Evolutionary conservation across 2,329 filamentous ascomycete species (phyloP).

Genomic region (Ophiostoma ips): DNA sequence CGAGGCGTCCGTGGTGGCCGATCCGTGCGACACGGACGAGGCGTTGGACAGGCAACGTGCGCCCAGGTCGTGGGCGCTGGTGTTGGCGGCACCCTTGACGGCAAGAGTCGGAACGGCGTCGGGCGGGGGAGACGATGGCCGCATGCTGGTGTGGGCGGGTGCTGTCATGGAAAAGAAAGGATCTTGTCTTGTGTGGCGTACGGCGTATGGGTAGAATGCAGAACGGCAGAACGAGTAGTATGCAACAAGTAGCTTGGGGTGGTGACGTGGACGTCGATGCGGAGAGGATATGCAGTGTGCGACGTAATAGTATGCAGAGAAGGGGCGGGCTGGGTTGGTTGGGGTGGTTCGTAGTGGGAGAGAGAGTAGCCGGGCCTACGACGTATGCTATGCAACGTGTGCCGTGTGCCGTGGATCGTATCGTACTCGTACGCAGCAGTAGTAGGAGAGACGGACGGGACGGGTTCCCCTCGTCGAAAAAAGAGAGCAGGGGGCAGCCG

Average conservation of each 20-base stretch:
- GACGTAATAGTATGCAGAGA: no score
- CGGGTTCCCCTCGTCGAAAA: conserved; percentile 2
- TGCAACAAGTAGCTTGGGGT: no score
- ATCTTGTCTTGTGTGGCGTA: not conserved
- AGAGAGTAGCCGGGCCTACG: no score
- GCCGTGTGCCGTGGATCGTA: no score
- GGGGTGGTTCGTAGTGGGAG: no score
- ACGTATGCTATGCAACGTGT: no score
- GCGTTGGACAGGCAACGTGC: conserved; percentile 50
- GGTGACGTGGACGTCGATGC: no score
- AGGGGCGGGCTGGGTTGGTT: not conserved
- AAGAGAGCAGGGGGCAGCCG: not conserved
- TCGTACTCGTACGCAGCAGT: no score
- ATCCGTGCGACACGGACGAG: conserved; percentile 44
- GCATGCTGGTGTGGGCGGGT: conserved; percentile 14
- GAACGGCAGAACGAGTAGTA: not conserved
- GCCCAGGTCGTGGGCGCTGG: conserved; percentile 35
- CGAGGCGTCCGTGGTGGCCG: conserved; percentile 31
- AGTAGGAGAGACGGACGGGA: not conserved
- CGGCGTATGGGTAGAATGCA: no score
- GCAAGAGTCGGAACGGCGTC: conserved; percentile 49
- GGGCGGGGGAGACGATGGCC: conserved; percentile 48
- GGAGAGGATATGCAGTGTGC: no score
- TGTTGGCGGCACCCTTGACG: not conserved
- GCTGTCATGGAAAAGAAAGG: not conserved